Conservation (phyloP, 768 basidiomycete genomes). For the Daedaleopsis nitida region DNA sequence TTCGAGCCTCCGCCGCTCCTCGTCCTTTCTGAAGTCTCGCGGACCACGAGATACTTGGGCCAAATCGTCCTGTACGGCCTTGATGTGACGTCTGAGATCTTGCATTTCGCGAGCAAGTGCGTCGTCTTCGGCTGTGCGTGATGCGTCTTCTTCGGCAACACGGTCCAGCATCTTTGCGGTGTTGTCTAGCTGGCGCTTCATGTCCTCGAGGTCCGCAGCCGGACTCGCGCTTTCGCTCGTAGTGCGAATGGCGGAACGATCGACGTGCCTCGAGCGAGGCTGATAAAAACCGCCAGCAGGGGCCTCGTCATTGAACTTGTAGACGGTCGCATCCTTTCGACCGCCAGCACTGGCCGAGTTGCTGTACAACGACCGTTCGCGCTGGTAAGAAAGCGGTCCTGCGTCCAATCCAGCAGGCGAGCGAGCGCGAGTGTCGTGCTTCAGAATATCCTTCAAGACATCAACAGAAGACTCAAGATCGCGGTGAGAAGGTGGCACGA, state of each 20-base stretch:
- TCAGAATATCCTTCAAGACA: slow-evolving; percentile 84
- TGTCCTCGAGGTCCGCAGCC: slow-evolving; percentile 73
- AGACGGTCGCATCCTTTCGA: slow-evolving; percentile 88
- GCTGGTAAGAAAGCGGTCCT: slow-evolving; percentile 57
- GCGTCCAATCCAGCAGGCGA: slow-evolving; percentile 55
- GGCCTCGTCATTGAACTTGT: slow-evolving; percentile 75
- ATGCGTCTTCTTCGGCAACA: slow-evolving; percentile 60
- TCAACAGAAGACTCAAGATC: slow-evolving; percentile 90
- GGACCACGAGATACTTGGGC: slow-evolving; percentile 84
- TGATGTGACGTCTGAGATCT: slow-evolving; percentile 82
- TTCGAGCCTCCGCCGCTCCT: slow-evolving; percentile 85
- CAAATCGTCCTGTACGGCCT: slow-evolving; percentile 87
- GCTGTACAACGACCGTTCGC: slow-evolving; percentile 71
- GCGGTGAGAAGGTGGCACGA: slow-evolving; percentile 87
- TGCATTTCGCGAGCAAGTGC: slow-evolving; percentile 88
- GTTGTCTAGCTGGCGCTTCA: slow-evolving; percentile 80
- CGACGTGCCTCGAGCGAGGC: slow-evolving; percentile 79
- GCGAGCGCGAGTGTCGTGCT: slow-evolving; percentile 79
- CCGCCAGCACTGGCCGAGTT: slow-evolving; percentile 55
- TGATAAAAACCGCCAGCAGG: slow-evolving; percentile 73
- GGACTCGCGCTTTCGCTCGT: slow-evolving; percentile 65
- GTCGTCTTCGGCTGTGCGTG: slow-evolving; percentile 79
- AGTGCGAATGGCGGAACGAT: slow-evolving; percentile 79
- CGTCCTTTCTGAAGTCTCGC: slow-evolving; percentile 70
- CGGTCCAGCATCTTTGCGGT: slow-evolving; percentile 82